Conservation (phyloP, 2,329 filamentous ascomycete species). For the Fusarium paranaense region DNA sequence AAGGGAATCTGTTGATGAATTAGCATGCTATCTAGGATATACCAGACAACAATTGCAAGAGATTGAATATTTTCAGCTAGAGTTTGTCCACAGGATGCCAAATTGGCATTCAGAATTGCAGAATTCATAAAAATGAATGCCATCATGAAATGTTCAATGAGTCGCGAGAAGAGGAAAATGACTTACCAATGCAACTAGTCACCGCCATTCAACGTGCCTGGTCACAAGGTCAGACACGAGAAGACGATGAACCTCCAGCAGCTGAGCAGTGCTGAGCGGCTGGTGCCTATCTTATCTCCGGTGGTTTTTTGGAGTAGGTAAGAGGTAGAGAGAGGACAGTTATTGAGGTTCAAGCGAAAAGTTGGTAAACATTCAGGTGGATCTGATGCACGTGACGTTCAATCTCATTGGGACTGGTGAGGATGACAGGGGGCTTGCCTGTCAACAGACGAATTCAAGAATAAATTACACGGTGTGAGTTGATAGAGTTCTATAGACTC, state of each 20-base stretch:
- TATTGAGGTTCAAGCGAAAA: conserved; percentile 12
- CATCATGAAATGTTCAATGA: conserved; percentile 46
- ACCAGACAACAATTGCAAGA: background rate
- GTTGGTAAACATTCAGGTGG: conserved; percentile 17
- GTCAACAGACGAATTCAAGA: background rate
- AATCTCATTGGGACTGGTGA: background rate
- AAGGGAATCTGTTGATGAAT: conserved; percentile 16
- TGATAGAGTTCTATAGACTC: background rate
- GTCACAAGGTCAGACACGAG: background rate
- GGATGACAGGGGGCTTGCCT: background rate
- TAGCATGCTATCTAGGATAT: conserved; percentile 14
- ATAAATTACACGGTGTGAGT: background rate
- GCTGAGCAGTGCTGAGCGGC: background rate
- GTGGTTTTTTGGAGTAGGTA: background rate
- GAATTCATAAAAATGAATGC: conserved; percentile 58
- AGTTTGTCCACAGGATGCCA: conserved; percentile 49
- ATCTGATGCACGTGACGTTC: conserved; percentile 20
- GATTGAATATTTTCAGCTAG: conserved; percentile 35
- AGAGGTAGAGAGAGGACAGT: background rate
- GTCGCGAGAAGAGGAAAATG: background rate
- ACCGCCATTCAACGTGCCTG: background rate
- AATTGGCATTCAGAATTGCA: conserved; percentile 59
- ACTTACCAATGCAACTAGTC: conserved; percentile 27
- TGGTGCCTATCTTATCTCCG: background rate
- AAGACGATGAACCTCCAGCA: background rate